Evolutionary conservation across 2,329 filamentous ascomycete species (phyloP), one percentile per base, ranked within the genome.

Genomic region (Colletotrichum sp.): DNA sequence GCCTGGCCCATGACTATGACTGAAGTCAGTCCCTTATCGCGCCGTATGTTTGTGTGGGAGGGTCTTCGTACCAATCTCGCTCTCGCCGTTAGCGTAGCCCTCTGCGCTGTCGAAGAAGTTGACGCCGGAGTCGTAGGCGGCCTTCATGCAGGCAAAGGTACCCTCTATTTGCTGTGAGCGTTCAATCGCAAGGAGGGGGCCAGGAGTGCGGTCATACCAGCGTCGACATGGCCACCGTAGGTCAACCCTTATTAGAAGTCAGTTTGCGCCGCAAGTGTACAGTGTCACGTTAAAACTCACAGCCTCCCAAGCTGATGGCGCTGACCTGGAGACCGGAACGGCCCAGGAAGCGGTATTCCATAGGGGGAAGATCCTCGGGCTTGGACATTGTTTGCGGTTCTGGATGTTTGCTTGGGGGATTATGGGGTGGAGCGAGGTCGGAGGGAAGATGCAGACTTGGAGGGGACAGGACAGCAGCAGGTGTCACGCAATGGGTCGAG

Each of bases 281-380:
- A 6, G 36, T 12, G 21, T n/a, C 4, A 34, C 32, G 10, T 15
- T 30, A 34, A 21, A 55, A 76, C 77, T 73, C 58, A 78, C 92
- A 93, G 78, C 92, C 91, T 74, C 92, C 94, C 4, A 96, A 87
- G 3, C 92, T 93, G 77, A 96, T 93, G 61, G 92, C 89, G 32
- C 93, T 95, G 38, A 96, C 93, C 82, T 95, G 92, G 21, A 96
- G 89, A 70, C 94, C 94, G 18, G 93, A 93, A 52, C 90, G 90
- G 80, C 94, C 94, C 9, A 95, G 88, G 84, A 91, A 92, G 79
- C 93, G 92, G 84, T 95, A 95, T 80, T 93, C 88, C 93, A 94
- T 95, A 70, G 83, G 85, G 69, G 84, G 87, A 67, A 85, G 81
- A 77, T 85, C 85, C 69, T 85, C 84, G 62, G 87, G 86, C 78